These are phyloP conservation scores for Avena atlantica DNA, from an alignment of 176 grass and related monocot species.

Conservation along the genomic window DNA sequence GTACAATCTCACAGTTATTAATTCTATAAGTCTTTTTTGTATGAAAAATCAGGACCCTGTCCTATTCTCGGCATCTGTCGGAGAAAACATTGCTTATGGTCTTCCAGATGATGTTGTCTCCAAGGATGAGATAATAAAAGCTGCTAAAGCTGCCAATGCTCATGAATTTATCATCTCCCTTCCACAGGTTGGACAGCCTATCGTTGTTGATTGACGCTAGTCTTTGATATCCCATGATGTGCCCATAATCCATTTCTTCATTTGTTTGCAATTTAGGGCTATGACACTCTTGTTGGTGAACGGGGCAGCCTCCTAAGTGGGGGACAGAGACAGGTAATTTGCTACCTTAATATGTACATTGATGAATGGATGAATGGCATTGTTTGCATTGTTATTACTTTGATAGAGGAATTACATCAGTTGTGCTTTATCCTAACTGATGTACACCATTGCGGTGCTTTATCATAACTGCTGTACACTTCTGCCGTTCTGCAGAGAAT, in stretches of 20 bases:
- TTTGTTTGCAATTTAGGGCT: slow-evolving; percentile 64
- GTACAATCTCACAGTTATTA: slow-evolving; percentile 9
- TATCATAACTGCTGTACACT: slow-evolving; percentile 9
- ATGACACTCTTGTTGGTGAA: slow-evolving; percentile 90
- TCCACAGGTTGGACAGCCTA: slow-evolving; percentile 65
- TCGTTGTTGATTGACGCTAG: slow-evolving; percentile 25
- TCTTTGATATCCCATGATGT: not conserved
- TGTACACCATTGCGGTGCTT: slow-evolving; percentile 25
- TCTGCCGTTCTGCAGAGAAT: slow-evolving; percentile 68
- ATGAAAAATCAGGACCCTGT: slow-evolving; percentile 76
- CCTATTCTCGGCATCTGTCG: slow-evolving; percentile 83
- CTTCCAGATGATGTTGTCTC: slow-evolving; percentile 91
- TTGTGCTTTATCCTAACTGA: slow-evolving; percentile 4
- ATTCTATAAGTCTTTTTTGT: not conserved
- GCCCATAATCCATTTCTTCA: slow-evolving; percentile 22
- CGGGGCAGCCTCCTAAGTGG: slow-evolving; percentile 91
- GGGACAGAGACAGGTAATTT: slow-evolving; percentile 92
- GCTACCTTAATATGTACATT: not conserved
- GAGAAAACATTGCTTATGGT: slow-evolving; percentile 98
- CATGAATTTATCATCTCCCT: slow-evolving; percentile 98
- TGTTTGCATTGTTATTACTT: not conserved
- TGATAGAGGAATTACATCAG: slow-evolving; percentile 23
- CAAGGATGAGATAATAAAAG: slow-evolving; percentile 96
- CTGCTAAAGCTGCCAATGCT: slow-evolving; percentile 97
- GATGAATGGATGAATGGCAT: slow-evolving; percentile 11